phyloP scores from a whole-genome alignment of 2,329 filamentous ascomycete genomes.

The Fusarium continuum region DNA sequence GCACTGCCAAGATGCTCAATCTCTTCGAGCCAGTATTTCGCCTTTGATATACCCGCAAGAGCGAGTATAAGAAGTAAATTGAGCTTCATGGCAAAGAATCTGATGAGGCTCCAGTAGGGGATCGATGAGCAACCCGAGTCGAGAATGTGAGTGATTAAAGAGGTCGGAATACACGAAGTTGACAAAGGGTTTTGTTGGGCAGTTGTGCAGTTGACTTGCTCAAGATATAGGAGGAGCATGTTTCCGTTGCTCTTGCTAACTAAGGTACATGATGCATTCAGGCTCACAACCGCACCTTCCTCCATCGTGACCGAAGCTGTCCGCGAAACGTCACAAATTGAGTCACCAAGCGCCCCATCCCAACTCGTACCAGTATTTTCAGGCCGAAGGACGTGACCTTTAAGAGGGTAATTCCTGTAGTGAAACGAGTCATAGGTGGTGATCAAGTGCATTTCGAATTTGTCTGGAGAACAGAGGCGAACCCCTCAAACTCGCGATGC shows the following conservation, averaged over 20 bases:
- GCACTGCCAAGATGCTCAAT: constrained; percentile 42
- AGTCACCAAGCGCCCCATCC: constrained; percentile 4
- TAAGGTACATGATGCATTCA: not conserved
- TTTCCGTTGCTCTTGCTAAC: not conserved
- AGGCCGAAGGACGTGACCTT: not conserved
- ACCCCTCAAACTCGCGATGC: constrained; percentile 8
- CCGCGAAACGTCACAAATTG: not conserved
- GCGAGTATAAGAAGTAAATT: constrained; percentile 12
- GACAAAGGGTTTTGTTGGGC: not conserved
- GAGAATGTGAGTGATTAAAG: not conserved
- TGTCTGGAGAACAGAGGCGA: not conserved
- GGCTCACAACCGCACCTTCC: constrained; percentile 6
- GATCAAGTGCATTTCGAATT: constrained; percentile 5
- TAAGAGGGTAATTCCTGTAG: not conserved
- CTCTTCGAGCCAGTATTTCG: constrained; percentile 44
- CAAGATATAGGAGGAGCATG: constrained; percentile 3
- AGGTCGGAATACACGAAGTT: not conserved
- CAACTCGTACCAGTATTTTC: not conserved
- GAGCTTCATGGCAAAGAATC: constrained; percentile 29
- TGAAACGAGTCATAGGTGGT: constrained; percentile 21
- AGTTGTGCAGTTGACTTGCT: not conserved
- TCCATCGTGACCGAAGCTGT: not conserved
- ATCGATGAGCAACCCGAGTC: not conserved
- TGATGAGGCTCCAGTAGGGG: not conserved
- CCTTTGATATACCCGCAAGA: constrained; percentile 9